Evolutionary conservation across 176 grass and related monocot species (phyloP), one percentile per base, ranked within the genome.

Genomic region (Typha latifolia): DNA sequence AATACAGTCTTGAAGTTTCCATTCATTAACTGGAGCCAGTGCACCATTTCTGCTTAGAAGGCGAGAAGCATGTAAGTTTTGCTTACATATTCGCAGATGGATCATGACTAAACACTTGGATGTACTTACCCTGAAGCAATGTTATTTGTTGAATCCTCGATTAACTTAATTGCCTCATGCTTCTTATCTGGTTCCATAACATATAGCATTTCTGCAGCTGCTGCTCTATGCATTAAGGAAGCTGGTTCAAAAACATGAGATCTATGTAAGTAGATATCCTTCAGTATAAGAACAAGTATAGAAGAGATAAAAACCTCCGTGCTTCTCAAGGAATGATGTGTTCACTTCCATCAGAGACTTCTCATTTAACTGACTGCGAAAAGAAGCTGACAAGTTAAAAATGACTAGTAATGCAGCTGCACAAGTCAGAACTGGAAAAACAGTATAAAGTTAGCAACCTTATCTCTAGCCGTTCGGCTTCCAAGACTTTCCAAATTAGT

Each of bases 181-280:
- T 90, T 99, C 84, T 74, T 99, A 49, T 90, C 81, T 72, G 89
- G 79, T 43, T 94, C 84, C 74, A 99, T 79, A 49, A 87, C 70
- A 71, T 85, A 90, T 62, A 93, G 83, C 89, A 99, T 94, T 85
- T 99, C 95, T 51, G 89, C 89, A 69, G 76, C 83, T 72, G 89
- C 94, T 70, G 81, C 84, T 85, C 94, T 80, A 71, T 93, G 94
- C 66, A 55, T 83, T 74, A 99, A 81, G 14, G 86, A 90, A 79
- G 76, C 94, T 99, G 72, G 37, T 62, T 52, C 24, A 43, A 75
- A 78, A 26, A 52, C 53, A 64, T 47, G 53, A 74, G 31, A 48
- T 16, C 32, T 48, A 26, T 67, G 70, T 48, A 14, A 74, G 21
- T 62, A 64, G 43, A 31, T 68, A 63, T 64, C 12, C 3, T 48